Base-by-base conservation (phyloP, 345 rosid genomes). In the Physaria fendleri region DNA sequence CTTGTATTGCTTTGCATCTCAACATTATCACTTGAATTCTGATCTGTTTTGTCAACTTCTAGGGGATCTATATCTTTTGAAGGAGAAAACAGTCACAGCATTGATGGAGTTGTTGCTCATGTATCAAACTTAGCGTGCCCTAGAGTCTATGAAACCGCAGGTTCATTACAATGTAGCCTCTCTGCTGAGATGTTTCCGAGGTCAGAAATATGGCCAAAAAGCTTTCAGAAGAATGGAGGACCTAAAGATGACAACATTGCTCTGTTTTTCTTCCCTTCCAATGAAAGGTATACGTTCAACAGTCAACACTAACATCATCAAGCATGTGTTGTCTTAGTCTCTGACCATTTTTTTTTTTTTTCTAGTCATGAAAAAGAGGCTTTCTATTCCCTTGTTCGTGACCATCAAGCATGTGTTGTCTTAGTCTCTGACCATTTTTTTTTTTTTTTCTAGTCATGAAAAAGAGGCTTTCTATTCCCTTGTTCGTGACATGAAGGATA, bases 211-310 rank as follows among this genome's bases (percentile, higher is more conserved):
- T 84, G 97, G 95, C 97, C 95, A 1, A 75, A 68, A 58, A 41
- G 77, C 56, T 90, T 90, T 69, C 13, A 38, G 2, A 39, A 54
- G 38, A 41, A 62, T 47, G 40, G 52, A 45, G 82, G 81, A 58
- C 88, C 88, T 17, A 56, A 23, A 13, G 82, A 80, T 66, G 64
- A 77, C 4, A 65, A 70, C 44, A 73, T 90, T 48, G 97, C 79
- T 30, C 83, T 82, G 4, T 90, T 75, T 59, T 72, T 90, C 64
- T 84, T 90, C 56, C 85, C 95, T 34, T 66, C 66, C 21, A 49
- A 39, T 44, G 72, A 71, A 47, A 74, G 87, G 94, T 85, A 35
- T 38, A 21, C 5, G 34, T 30, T 12, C 2, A 41, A 5, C 8
- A 20, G n/a, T n/a, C n/a, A n/a, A n/a, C n/a, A n/a, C n/a, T n/a